Conservation (phyloP, 2,329 filamentous ascomycete genomes). For the Tolypocladium cylindrosporum region DNA sequence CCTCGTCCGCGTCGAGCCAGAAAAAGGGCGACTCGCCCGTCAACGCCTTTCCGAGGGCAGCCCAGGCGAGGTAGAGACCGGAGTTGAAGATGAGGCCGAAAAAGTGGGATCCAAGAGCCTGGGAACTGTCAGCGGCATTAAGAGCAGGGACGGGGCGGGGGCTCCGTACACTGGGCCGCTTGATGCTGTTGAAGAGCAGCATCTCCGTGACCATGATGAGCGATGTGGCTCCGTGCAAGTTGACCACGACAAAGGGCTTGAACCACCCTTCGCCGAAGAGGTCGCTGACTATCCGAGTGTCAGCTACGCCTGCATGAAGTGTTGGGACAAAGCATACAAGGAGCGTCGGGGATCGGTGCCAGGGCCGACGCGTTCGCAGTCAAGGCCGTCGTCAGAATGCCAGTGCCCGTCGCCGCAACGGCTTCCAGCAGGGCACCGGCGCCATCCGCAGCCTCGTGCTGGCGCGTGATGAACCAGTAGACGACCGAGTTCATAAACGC, state of each 20-base stretch:
- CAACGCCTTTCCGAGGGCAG: conserved; percentile 32
- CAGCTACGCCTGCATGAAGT: conserved; percentile 2
- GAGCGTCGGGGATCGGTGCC: conserved; percentile 6
- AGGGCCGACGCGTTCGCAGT: neutral
- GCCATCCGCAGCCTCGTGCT: conserved; percentile 11
- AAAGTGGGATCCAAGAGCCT: conserved; percentile 36
- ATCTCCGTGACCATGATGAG: conserved; percentile 35
- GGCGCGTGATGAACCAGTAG: conserved; percentile 35
- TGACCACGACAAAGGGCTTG: conserved; percentile 34
- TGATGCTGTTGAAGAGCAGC: conserved; percentile 42
- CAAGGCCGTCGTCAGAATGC: neutral
- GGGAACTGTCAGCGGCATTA: conserved; percentile 5
- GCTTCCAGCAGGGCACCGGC: neutral
- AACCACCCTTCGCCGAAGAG: conserved; percentile 38
- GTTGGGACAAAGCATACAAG: conserved; percentile 9
- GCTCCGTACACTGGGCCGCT: conserved; percentile 33
- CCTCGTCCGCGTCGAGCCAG: conserved; percentile 36
- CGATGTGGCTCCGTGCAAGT: conserved; percentile 33
- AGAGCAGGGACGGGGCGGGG: neutral
- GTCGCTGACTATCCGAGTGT: conserved; percentile 30
- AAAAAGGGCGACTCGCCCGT: conserved; percentile 39
- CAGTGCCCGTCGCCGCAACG: neutral
- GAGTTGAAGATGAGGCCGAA: conserved; percentile 29
- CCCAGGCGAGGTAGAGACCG: conserved; percentile 39
- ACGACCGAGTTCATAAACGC: conserved; percentile 38